Percentiles rank a stretch among this genome's conserved stretches.
These are phyloP conservation scores for Claviceps maximensis DNA, from an alignment of 2,329 filamentous ascomycete genomes.

Conservation along the genomic window DNA sequence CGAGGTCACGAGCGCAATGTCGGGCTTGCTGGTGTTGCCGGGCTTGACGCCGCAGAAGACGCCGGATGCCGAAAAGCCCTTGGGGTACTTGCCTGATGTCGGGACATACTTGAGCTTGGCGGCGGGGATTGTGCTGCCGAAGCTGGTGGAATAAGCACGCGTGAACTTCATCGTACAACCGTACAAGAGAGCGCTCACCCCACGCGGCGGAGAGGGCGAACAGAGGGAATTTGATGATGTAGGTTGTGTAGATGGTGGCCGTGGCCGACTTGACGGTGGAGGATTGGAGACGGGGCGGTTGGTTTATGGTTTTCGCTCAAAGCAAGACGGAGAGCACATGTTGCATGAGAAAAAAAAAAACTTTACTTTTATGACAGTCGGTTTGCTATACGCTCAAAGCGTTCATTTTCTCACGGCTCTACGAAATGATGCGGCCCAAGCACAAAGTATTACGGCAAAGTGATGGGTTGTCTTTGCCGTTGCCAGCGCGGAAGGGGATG, in stretches of 20 bases:
- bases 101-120: constrained; percentile 88
- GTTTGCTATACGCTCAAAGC: too few species aligned
- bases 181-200: constrained; percentile 1
- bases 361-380: background rate
- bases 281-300: background rate
- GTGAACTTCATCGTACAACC: constrained; percentile 21
- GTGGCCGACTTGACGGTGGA: background rate
- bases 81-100: constrained; percentile 70
- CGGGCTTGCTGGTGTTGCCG: constrained; percentile 79
- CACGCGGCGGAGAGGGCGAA: constrained; percentile 6
- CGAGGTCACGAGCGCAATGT: constrained; percentile 79
- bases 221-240: background rate
- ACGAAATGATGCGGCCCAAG: background rate
- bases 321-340: background rate
- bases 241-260: constrained; percentile 1
- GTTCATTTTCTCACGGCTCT: background rate
- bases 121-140: constrained; percentile 42
- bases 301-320: background rate
- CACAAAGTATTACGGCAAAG: background rate
- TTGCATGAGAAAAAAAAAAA: background rate
- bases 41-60: constrained; percentile 90
- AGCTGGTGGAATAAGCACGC: constrained; percentile 21
- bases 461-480: background rate
- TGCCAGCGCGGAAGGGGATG: background rate
- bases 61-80: constrained; percentile 77